These are phyloP conservation scores for Brachypodium distachyon DNA, from an alignment of 202 grass and related monocot genomes.

Conservation along the genomic window DNA sequence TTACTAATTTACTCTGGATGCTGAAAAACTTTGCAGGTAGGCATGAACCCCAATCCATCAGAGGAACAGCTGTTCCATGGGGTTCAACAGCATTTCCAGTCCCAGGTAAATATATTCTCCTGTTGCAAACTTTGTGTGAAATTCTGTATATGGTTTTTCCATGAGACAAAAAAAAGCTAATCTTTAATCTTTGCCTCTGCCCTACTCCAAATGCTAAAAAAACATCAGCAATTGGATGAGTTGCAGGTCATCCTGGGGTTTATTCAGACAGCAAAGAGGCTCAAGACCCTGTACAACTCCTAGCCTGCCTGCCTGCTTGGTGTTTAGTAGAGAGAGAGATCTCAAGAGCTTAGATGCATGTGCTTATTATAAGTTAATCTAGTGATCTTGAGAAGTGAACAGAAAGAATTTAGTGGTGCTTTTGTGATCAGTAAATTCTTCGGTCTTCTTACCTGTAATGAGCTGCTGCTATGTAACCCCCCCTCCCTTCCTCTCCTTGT, in stretches of 20 bases:
- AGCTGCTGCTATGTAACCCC: not conserved
- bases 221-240: constrained; percentile 75
- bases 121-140: not conserved
- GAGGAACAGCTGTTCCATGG: constrained; percentile 59
- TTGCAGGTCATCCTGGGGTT: constrained; percentile 84
- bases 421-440: constrained; percentile 23
- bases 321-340: not conserved
- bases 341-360: constrained; percentile 17
- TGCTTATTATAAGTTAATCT: not conserved
- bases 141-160: not conserved
- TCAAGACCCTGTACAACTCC: constrained; percentile 46
- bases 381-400: constrained; percentile 7
- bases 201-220: constrained; percentile 27
- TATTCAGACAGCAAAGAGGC: constrained; percentile 57
- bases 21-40: constrained; percentile 39
- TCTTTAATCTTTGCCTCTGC: not conserved
- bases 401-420: constrained; percentile 22
- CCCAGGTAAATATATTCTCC: constrained; percentile 46
- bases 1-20: not conserved
- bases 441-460: constrained; percentile 28
- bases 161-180: not conserved
- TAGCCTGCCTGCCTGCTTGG: not conserved
- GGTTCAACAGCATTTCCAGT: constrained; percentile 74
- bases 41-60: constrained; percentile 67
- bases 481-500: not conserved